A percentile compares a stretch with the other conserved stretches of the same genome.
phyloP scores from a whole-genome alignment of 352 stramenopile genomes.

The Saprolegnia parasitica region DNA sequence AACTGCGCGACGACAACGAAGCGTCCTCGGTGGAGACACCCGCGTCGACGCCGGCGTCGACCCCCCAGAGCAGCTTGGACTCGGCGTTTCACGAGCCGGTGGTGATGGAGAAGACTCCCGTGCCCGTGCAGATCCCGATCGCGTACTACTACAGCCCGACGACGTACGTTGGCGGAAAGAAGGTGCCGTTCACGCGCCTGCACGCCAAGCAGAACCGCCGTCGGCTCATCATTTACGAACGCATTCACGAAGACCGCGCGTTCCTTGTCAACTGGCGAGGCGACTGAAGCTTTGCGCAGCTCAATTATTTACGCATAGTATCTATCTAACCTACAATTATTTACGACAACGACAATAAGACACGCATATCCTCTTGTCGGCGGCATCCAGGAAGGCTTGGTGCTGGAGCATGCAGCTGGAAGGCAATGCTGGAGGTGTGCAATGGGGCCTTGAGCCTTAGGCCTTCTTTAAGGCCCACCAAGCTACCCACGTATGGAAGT shows the following conservation, averaged over 20 bases:
- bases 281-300: not conserved
- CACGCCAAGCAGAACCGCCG: constrained; percentile 3
- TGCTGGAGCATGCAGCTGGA: no score
- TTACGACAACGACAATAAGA: not conserved
- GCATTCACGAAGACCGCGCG: constrained; percentile 22
- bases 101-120: not conserved
- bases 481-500: no score
- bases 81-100: not conserved
- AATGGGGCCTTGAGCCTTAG: no score
- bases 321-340: constrained; percentile 2
- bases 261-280: constrained; percentile 3
- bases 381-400: no score
- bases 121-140: constrained; percentile 13
- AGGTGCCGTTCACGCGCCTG: constrained; percentile 17
- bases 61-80: not conserved
- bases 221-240: constrained; percentile 21
- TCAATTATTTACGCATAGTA: not conserved
- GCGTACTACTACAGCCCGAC: constrained; percentile 4
- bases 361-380: no score
- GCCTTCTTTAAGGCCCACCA: no score
- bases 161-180: constrained; percentile 24
- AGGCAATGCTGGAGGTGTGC: no score
- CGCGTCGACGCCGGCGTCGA: not conserved
- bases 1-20: not conserved
- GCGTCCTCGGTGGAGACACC: not conserved